Evolutionary conservation across 345 rosid genomes (phyloP), one percentile per base, ranked within the genome.

Genomic region (Bruguiera parviflora): DNA sequence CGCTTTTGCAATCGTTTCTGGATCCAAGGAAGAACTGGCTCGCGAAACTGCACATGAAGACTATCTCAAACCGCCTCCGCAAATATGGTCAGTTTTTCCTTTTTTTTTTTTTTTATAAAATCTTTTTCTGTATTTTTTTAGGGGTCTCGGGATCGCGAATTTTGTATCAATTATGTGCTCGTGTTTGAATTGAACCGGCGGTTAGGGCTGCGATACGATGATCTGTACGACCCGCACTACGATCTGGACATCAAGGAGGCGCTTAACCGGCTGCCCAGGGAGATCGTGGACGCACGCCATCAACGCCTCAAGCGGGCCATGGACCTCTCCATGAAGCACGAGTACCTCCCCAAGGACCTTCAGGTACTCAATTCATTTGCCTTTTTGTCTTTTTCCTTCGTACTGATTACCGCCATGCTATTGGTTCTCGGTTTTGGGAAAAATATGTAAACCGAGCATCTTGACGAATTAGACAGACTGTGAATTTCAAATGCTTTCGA

Each of bases 231-330:
- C 73, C 98, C 88, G 0, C 83, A 86, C 58, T 88, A 86, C 79
- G 89, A 85, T 59, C 68, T 87, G 87, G 97, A 95, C 63, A 83
- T 95, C 18, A 90, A 90, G 83, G 99, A 88, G 74, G 97, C 97
- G 0, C 79, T 95, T 65, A 81, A 86, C 77, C 86, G 99, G 74
- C 82, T 95, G 32, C 99, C 99, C 0, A 82, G 86, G 58, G 97
- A 95, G 86, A 73, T 95, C 33, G 86, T 95, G 21, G 96, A 95
- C 65, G 96, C 99, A 3, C 96, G 99, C 46, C 68, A 86, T 78
- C 97, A 95, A 89, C 99, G 97, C 8, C 91, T 95, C 65, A 92
- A 92, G 85, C 99, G 98, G 58, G 96, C 99, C 66, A 87, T 95
- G 87, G 99, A 95, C 71, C 97, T 95, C 70, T 95, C 99, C 69